phyloP scores from a whole-genome alignment of 2,329 filamentous ascomycete species.

The Epichloe typhina region DNA sequence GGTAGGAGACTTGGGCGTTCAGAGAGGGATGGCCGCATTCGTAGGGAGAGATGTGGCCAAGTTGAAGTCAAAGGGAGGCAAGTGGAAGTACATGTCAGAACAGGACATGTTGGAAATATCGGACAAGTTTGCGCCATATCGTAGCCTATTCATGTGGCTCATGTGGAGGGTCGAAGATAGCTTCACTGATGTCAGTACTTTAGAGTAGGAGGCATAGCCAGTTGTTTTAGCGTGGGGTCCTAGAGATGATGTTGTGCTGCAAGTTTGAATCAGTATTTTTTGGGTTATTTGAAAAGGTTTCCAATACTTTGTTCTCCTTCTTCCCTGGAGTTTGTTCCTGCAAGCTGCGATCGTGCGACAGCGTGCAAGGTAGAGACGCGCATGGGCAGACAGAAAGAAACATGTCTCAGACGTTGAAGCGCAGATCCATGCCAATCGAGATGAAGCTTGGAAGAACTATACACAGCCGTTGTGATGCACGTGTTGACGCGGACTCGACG shows the following conservation, averaged over 20 bases:
- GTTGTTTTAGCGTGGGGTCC: neutral
- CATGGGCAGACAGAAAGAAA: neutral
- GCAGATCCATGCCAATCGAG: slow-evolving; percentile 1
- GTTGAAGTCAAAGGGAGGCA: slow-evolving; percentile 66
- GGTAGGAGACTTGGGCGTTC: slow-evolving; percentile 82
- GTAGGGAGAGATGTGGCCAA: slow-evolving; percentile 71
- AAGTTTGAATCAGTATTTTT: too few relatives aligned
- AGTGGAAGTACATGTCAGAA: slow-evolving; percentile 98
- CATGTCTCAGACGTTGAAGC: neutral
- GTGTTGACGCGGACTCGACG: neutral
- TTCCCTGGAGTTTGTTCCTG: too few relatives aligned
- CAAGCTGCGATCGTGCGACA: neutral
- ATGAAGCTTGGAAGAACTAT: neutral
- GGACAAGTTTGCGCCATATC: slow-evolving; percentile 71
- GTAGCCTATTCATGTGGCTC: slow-evolving; percentile 95
- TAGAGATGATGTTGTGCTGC: too few relatives aligned
- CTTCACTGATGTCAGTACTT: slow-evolving; percentile 51
- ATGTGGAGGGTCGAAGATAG: slow-evolving; percentile 76
- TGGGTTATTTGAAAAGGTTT: too few relatives aligned
- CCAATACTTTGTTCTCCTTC: too few relatives aligned
- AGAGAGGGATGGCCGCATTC: slow-evolving; percentile 86
- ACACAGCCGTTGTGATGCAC: neutral
- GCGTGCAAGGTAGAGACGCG: neutral
- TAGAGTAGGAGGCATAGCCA: slow-evolving; percentile 27
- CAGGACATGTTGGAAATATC: slow-evolving; percentile 79